Percentiles rank a stretch among this genome's conserved stretches.
phyloP scores from a whole-genome alignment of 192 early-diverging fungal genomes.

The Spizellomyces sp. region DNA sequence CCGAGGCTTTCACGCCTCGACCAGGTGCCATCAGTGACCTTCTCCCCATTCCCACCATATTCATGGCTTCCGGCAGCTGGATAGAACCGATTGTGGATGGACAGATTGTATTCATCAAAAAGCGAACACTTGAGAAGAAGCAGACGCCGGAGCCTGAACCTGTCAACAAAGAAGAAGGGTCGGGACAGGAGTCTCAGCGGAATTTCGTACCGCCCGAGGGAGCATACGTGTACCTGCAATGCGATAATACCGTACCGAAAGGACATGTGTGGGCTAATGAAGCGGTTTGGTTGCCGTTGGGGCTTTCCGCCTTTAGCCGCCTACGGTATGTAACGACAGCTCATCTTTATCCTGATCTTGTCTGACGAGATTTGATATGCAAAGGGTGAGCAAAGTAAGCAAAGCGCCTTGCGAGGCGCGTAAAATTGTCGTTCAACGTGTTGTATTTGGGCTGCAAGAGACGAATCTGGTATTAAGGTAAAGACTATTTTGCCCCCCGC shows the following conservation, averaged over 20 bases:
- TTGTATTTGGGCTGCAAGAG: too few species aligned
- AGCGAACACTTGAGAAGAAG: background rate
- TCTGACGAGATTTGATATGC: too few species aligned
- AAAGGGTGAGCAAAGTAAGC: too few species aligned
- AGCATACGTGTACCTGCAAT: slow-evolving; percentile 10
- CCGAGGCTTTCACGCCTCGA: slow-evolving; percentile 6
- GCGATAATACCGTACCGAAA: background rate
- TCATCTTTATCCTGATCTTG: too few species aligned
- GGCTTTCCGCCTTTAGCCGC: slow-evolving; percentile 9
- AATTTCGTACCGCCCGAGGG: background rate
- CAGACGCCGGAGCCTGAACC: slow-evolving; percentile 4
- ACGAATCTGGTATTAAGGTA: too few species aligned
- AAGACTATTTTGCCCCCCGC: too few species aligned
- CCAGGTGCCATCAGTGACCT: background rate
- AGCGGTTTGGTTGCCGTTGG: background rate
- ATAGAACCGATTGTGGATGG: background rate
- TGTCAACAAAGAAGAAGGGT: background rate
- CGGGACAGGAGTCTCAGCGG: too few species aligned
- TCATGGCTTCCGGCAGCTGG: background rate
- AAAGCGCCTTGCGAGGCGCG: too few species aligned
- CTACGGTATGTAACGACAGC: background rate
- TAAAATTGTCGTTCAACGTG: too few species aligned
- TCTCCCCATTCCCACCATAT: slow-evolving; percentile 12
- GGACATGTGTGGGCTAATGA: slow-evolving; percentile 20
- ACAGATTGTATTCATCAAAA: slow-evolving; percentile 3